Conservation (phyloP, 179 eudicot genomes). For the Nepenthes alata region DNA sequence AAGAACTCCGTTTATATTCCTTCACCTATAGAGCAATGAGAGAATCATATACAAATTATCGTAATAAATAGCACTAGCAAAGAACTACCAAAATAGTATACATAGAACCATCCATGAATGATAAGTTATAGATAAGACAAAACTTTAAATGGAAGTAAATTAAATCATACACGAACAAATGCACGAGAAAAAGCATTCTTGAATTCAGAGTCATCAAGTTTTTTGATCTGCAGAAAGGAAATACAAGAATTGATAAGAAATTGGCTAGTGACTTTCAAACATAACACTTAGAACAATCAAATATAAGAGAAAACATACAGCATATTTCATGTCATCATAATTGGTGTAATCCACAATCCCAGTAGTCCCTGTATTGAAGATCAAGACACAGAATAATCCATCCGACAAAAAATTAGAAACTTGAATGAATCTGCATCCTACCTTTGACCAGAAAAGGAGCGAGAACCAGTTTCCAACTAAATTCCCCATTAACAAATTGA, state of each 20-base stretch:
- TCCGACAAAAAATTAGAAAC: background rate
- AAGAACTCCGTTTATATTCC: conserved; percentile 51
- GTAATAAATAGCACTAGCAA: too few relatives aligned
- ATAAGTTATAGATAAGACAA: background rate
- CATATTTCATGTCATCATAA: conserved; percentile 67
- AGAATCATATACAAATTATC: background rate
- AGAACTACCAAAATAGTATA: background rate
- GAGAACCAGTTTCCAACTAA: too few relatives aligned
- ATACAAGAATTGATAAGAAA: background rate
- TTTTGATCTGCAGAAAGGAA: conserved; percentile 31
- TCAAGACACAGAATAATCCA: background rate
- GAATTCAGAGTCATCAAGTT: conserved; percentile 56
- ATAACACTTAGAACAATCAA: background rate
- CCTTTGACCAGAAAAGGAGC: too few relatives aligned
- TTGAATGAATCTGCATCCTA: background rate
- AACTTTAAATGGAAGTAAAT: background rate
- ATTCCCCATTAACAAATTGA: too few relatives aligned
- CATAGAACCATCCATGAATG: background rate
- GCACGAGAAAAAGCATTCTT: conserved; percentile 65
- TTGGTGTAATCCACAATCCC: conserved; percentile 72
- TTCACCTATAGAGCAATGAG: conserved; percentile 40
- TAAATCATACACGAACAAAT: conserved; percentile 49
- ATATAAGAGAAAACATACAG: conserved; percentile 25
- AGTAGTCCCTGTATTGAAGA: conserved; percentile 36
- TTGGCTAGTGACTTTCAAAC: background rate